These are phyloP conservation scores for Mollisiaceae sp. DNA, from an alignment of 2,329 filamentous ascomycete species.

Conservation along the genomic window DNA sequence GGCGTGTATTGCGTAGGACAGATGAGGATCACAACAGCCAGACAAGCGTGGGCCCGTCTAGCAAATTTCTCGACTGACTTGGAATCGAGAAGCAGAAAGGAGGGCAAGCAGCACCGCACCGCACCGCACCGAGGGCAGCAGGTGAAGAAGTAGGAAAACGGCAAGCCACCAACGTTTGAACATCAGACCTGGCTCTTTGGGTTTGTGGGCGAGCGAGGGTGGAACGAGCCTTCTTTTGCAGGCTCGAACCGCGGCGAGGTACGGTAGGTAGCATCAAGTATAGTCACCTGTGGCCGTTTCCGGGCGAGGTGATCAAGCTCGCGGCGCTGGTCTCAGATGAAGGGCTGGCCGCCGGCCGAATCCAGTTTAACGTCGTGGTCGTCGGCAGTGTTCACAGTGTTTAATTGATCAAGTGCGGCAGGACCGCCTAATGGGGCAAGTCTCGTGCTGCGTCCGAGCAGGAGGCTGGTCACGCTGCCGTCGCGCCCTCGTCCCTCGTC, in stretches of 20 bases:
- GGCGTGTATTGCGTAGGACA: conserved; percentile 2
- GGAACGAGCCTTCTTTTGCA: not conserved
- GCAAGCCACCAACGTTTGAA: not conserved
- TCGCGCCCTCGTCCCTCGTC: not conserved
- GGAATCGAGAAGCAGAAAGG: not conserved
- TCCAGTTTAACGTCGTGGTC: not conserved
- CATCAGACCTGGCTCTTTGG: not conserved
- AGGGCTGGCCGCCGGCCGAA: not conserved
- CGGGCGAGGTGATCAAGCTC: not conserved
- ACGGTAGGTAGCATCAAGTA: too few species aligned
- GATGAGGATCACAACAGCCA: not conserved
- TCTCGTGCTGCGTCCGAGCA: not conserved
- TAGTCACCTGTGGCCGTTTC: not conserved
- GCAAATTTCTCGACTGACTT: conserved; percentile 2
- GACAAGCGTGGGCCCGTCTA: not conserved
- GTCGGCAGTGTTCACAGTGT: not conserved
- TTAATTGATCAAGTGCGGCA: not conserved
- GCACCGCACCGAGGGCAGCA: too few species aligned
- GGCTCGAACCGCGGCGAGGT: too few species aligned
- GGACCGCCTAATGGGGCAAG: not conserved
- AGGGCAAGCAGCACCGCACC: not conserved
- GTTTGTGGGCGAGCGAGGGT: not conserved
- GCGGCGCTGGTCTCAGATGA: not conserved
- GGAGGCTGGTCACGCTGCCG: not conserved
- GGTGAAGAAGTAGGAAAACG: too few species aligned